Conservation (phyloP, 345 rosid genomes). For the Aethionema arabicum region DNA sequence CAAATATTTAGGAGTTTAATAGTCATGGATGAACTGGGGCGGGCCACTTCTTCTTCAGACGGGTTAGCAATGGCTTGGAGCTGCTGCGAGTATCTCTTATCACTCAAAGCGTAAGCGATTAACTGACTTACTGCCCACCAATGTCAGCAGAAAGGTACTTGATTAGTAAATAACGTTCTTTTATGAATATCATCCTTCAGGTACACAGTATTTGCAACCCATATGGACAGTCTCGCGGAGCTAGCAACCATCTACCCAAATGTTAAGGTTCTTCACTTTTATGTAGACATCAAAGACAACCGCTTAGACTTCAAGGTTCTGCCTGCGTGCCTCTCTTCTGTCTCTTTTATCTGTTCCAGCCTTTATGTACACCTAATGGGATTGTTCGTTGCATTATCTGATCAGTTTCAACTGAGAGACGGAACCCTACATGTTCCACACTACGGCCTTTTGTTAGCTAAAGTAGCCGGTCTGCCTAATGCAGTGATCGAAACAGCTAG, state of each 20-base stretch:
- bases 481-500: conserved; percentile 81
- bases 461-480: conserved; percentile 83
- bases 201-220: conserved; percentile 84
- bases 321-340: conserved; percentile 1
- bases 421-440: conserved; percentile 75
- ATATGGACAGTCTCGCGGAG: conserved; percentile 82
- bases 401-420: conserved; percentile 76
- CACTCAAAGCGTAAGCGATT: conserved; percentile 67
- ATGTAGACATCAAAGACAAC: conserved; percentile 65
- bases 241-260: conserved; percentile 84
- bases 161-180: conserved; percentile 11
- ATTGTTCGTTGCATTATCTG: conserved; percentile 5
- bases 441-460: conserved; percentile 81
- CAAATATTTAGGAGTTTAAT: conserved; percentile 65
- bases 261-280: conserved; percentile 76
- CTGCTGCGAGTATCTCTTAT: conserved; percentile 86
- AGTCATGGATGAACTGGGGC: conserved; percentile 95
- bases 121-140: conserved; percentile 9
- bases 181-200: conserved; percentile 41
- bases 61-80: conserved; percentile 96
- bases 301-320: conserved; percentile 88
- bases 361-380: conserved; percentile 11
- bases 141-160: background rate
- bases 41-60: conserved; percentile 97
- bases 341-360: background rate